A percentile compares a stretch with the other conserved stretches of the same genome.
Evolutionary conservation across 768 basidiomycete species (phyloP).

Genomic region (Multifurca ochricompacta): DNA sequence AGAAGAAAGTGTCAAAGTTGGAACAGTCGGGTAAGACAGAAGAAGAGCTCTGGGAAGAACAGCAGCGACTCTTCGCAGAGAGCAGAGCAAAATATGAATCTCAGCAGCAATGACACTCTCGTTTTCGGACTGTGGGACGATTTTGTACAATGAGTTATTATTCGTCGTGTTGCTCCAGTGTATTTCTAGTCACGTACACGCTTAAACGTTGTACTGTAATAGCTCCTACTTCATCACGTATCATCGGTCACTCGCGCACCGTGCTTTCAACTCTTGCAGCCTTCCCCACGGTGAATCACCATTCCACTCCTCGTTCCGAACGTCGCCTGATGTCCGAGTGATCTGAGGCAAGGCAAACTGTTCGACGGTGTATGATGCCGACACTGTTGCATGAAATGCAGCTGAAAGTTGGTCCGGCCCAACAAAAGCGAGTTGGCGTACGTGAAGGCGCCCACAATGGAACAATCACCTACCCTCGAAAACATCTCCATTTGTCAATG

Average conservation of each 20-base stretch:
- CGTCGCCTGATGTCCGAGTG: conserved; percentile 21
- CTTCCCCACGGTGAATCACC: conserved; percentile 53
- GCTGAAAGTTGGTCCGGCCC: conserved; percentile 35
- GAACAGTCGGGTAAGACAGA: conserved; percentile 84
- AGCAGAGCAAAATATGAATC: conserved; percentile 75
- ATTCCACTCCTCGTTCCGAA: conserved; percentile 50
- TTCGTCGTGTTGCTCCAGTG: conserved; percentile 8
- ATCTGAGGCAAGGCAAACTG: conserved; percentile 67
- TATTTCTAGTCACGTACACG: conserved; percentile 16
- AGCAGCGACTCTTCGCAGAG: conserved; percentile 90
- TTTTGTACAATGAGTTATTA: conserved; percentile 16
- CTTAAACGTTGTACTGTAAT: conserved; percentile 11
- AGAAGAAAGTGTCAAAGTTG: conserved; percentile 87
- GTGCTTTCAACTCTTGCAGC: conserved; percentile 43
- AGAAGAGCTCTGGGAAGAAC: conserved; percentile 80
- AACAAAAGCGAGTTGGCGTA: background rate
- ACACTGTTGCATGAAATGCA: conserved; percentile 64
- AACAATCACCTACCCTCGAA: conserved; percentile 45
- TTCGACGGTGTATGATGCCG: conserved; percentile 78
- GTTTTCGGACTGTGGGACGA: conserved; percentile 7
- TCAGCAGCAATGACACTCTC: conserved; percentile 26
- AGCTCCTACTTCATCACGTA: conserved; percentile 28
- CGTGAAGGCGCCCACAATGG: conserved; percentile 14
- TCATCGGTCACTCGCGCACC: conserved; percentile 30
- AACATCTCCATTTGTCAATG: conserved; percentile 48